Percentiles rank a stretch among this genome's conserved stretches.
Evolutionary conservation across 2,329 filamentous ascomycete species (phyloP).

Genomic region (Hymenoscyphus salicellus): DNA sequence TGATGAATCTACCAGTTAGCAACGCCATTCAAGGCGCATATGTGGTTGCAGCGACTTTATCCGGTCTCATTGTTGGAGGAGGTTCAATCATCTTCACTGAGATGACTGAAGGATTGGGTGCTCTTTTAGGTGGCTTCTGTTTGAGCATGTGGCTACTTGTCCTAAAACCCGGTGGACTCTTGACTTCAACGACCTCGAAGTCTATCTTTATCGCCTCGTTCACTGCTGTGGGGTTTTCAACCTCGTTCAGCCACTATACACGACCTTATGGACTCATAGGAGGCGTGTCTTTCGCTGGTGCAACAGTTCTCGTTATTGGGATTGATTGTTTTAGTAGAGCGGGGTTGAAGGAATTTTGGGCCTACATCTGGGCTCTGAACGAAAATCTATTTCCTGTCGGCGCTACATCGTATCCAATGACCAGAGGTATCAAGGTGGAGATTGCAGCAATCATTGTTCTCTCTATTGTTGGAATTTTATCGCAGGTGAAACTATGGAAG

Average conservation of each 20-base stretch:
- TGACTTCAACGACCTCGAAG: conserved; percentile 60
- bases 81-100: conserved; percentile 77
- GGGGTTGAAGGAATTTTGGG: conserved; percentile 95
- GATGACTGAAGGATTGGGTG: conserved; percentile 76
- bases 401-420: conserved; percentile 77
- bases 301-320: conserved; percentile 74
- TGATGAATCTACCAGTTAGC: conserved; percentile 76
- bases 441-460: conserved; percentile 74
- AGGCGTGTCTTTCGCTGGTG: conserved; percentile 75
- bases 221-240: conserved; percentile 62
- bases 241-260: conserved; percentile 77
- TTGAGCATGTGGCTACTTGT: conserved; percentile 72
- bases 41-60: conserved; percentile 71
- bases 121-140: conserved; percentile 36
- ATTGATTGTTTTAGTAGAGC: conserved; percentile 88
- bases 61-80: conserved; percentile 71
- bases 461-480: conserved; percentile 71
- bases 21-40: conserved; percentile 81
- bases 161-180: conserved; percentile 70
- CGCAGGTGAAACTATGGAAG: conserved; percentile 83
- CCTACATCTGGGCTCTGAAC: conserved; percentile 85
- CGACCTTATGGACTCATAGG: conserved; percentile 74
- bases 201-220: conserved; percentile 74
- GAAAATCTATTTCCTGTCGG: conserved; percentile 73
- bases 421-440: conserved; percentile 81